Evolutionary conservation across 805 yeast genomes (phyloP), one percentile per base, ranked within the genome.

Genomic region (Candida rishiriensis): DNA sequence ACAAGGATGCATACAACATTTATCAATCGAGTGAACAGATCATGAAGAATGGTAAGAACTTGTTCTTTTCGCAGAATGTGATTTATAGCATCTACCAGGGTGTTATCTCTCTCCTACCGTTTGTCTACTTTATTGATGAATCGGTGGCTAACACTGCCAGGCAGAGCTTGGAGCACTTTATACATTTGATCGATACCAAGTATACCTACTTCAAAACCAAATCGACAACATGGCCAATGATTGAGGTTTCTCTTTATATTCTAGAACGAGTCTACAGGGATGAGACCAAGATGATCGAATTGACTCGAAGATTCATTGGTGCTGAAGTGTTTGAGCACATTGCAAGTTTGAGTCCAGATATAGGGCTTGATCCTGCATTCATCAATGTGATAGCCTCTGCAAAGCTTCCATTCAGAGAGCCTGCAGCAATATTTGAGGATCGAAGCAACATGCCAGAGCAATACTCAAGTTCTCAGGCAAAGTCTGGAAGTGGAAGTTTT

Each of bases 31-130:
- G n/a, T 8, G 31, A 30, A 14, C n/a, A 30, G 2, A 14, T 38
- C 9, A 14, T 41, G 34, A 30, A 18, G 17, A 34, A 36, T 38
- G 36, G 38, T 9, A 30, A 35, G 12, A 12, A 12, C 6, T 16
- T 44, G 7, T 6, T 18, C 11, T 38, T 38, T 38, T 33, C 30
- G 6, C 44, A 44, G 26, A 35, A 41, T 34, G 12, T 34, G 6
- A 7, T 41, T 2, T 33, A 10, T 41, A 18, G 38, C 10, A 16
- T 38, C 12, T 45, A 38, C 34, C 48, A 45, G 31, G 34, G 38
- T n/a, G 32, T 28, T 3, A 18, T 36, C 12, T 34, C 38, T 3
- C 13, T 39, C 14, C 11, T 41, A 10, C 48, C 45, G 8, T 35
- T 35, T 26, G 8, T 45, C 10, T 41, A 14, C 17, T 26, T 41